Conservation (phyloP, 352 stramenopile species). For the Blastocystis sp. region DNA sequence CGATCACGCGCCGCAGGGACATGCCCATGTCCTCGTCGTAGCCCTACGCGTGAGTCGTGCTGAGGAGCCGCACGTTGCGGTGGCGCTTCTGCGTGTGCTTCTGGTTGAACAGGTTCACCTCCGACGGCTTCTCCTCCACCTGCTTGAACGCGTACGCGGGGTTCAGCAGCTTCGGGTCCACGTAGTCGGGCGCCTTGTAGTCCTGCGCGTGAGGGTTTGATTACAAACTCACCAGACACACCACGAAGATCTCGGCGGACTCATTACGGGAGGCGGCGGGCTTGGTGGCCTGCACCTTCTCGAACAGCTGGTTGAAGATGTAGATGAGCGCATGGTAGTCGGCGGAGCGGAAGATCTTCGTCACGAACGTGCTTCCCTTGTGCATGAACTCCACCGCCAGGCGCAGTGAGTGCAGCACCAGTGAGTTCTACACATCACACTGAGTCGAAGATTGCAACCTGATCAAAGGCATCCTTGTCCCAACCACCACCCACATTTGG, state of each 20-base stretch:
- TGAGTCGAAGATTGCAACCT: constrained; percentile 73
- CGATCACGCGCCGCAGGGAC: constrained; percentile 81
- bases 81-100: constrained; percentile 91
- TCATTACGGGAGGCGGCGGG: constrained; percentile 93
- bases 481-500: constrained; percentile 96
- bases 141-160: constrained; percentile 94
- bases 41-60: constrained; percentile 72
- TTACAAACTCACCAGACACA: constrained; percentile 79
- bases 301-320: constrained; percentile 98
- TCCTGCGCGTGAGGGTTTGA: constrained; percentile 70
- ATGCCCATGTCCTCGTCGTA: constrained; percentile 87
- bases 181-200: constrained; percentile 87
- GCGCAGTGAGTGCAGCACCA: constrained; percentile 91
- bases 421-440: constrained; percentile 80
- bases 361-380: constrained; percentile 77
- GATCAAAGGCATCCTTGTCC: constrained; percentile 95
- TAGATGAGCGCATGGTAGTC: constrained; percentile 98
- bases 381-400: constrained; percentile 93
- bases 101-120: constrained; percentile 93
- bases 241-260: constrained; percentile 99
- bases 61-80: constrained; percentile 76
- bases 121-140: constrained; percentile 75
- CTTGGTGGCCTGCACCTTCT: constrained; percentile 93
- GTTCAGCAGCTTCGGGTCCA: constrained; percentile 94
- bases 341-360: constrained; percentile 80